Evolutionary conservation across 2,329 filamentous ascomycete species (phyloP).

Genomic region (Exophiala calicioides): DNA sequence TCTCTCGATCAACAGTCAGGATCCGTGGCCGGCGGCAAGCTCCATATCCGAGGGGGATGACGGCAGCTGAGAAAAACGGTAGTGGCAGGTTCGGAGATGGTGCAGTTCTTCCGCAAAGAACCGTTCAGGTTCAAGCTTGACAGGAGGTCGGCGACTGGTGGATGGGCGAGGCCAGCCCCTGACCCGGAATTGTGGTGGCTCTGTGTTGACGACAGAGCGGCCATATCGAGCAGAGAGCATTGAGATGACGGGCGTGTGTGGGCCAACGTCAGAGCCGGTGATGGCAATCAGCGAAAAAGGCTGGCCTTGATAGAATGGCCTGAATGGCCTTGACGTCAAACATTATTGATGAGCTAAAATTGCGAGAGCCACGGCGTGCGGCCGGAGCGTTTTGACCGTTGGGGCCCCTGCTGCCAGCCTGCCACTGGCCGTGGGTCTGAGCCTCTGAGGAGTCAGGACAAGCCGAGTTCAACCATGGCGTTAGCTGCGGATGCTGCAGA

Average conservation of each 20-base stretch:
- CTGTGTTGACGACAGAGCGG: not conserved
- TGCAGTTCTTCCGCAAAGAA: no score
- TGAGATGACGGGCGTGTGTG: not conserved
- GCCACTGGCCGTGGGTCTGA: no score
- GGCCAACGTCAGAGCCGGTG: not conserved
- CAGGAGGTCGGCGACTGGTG: not conserved
- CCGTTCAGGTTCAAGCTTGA: no score
- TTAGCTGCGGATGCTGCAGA: conserved; percentile 7
- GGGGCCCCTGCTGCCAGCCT: conserved; percentile 13
- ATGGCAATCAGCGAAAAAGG: not conserved
- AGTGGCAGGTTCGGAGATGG: no score
- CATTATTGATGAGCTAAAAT: conserved; percentile 21
- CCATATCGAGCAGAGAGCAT: not conserved
- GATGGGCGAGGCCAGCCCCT: not conserved
- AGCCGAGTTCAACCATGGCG: conserved; percentile 9
- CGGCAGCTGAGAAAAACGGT: no score
- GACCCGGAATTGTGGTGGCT: not conserved
- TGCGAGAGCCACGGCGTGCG: conserved; percentile 24
- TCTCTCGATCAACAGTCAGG: no score
- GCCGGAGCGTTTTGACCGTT: conserved; percentile 29
- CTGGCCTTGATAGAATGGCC: conserved; percentile 3
- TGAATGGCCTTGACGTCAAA: conserved; percentile 27
- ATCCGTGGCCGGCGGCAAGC: no score
- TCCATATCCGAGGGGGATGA: no score
- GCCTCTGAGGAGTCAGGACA: no score